A percentile compares a stretch with the other conserved stretches of the same genome.
These are phyloP conservation scores for Xylaria acuta DNA, from an alignment of 495 filamentous ascomycete genomes.

Conservation along the genomic window DNA sequence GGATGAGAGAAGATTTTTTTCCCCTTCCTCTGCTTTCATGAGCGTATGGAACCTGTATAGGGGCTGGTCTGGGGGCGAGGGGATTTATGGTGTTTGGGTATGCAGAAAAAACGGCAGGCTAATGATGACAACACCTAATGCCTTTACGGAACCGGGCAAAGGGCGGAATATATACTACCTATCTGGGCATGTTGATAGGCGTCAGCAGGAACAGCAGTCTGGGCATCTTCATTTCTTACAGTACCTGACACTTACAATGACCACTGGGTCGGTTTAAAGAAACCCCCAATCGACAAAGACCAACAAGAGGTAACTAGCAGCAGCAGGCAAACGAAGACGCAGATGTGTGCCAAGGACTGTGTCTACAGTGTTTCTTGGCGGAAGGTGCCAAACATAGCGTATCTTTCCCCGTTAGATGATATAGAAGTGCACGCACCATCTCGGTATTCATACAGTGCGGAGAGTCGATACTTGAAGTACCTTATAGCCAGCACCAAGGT, in stretches of 20 bases:
- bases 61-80: background rate
- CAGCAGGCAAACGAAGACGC: background rate
- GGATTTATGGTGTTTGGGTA: conserved; percentile 1
- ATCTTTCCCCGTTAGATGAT: background rate
- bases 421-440: background rate
- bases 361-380: conserved; percentile 8
- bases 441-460: background rate
- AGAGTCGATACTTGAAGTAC: background rate
- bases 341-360: background rate
- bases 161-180: conserved; percentile 3
- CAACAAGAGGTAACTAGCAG: background rate
- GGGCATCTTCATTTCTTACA: background rate
- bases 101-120: background rate
- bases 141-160: background rate
- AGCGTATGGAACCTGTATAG: background rate
- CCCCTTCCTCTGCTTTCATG: conserved; percentile 1
- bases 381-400: background rate
- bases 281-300: background rate
- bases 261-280: conserved; percentile 1
- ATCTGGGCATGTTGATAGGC: background rate
- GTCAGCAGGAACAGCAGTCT: conserved; percentile 10
- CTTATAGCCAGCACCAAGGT: background rate
- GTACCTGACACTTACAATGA: conserved; percentile 1
- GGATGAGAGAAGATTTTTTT: conserved; percentile 20
- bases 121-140: background rate